These are phyloP conservation scores for Aspergillus glaucus DNA, from an alignment of 2,329 filamentous ascomycete species.

Conservation along the genomic window DNA sequence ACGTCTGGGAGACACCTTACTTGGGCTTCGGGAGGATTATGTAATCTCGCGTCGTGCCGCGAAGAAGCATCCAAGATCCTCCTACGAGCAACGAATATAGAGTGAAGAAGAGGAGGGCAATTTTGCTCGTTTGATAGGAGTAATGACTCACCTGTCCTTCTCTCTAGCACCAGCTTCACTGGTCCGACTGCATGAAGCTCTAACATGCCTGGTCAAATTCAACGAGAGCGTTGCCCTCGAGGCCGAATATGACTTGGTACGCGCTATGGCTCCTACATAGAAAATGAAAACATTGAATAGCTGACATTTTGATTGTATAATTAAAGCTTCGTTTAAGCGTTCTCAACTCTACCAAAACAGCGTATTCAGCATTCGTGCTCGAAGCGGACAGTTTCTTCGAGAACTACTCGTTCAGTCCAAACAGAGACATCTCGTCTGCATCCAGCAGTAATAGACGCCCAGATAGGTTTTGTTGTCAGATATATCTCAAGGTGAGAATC, in stretches of 20 bases:
- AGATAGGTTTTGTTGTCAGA: conserved; percentile 52
- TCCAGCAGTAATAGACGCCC: conserved; percentile 25
- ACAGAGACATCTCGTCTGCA: conserved; percentile 10
- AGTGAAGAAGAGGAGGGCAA: not conserved
- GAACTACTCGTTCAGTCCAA: conserved; percentile 48
- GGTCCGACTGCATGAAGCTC: conserved; percentile 51
- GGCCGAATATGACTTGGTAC: conserved; percentile 52
- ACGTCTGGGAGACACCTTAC: no score
- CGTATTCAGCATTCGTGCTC: conserved; percentile 55
- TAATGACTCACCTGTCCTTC: conserved; percentile 41
- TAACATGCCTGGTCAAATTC: conserved; percentile 58
- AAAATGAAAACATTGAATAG: not conserved
- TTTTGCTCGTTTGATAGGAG: not conserved
- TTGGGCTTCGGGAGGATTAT: not conserved
- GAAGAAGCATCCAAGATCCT: not conserved
- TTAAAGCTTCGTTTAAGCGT: conserved; percentile 54
- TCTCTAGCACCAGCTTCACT: conserved; percentile 52
- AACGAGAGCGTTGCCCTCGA: conserved; percentile 58
- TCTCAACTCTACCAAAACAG: conserved; percentile 58
- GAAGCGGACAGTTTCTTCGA: conserved; percentile 52
- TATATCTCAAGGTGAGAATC: conserved; percentile 48
- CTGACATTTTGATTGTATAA: not conserved
- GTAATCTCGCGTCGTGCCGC: not conserved
- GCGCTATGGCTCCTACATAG: conserved; percentile 6
- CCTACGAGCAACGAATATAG: no score